phyloP scores from a whole-genome alignment of 1,284 basidiomycete genomes.

The Rhizopogon hawkerae region DNA sequence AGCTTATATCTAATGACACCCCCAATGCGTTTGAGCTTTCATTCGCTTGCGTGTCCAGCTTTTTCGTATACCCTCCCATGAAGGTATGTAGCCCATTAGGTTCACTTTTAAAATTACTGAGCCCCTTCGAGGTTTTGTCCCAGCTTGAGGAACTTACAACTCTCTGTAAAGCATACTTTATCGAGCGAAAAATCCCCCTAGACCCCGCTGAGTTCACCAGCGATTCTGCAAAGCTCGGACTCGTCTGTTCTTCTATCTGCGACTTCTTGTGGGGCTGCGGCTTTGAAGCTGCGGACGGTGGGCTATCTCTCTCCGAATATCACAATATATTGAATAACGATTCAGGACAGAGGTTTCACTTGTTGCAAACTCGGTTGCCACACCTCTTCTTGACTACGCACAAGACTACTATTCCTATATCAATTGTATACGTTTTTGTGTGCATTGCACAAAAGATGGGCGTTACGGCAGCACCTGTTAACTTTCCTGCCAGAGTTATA shows the following conservation, averaged over 20 bases:
- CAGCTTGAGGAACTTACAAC: slow-evolving; percentile 34
- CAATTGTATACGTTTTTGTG: slow-evolving; percentile 52
- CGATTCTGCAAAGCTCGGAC: slow-evolving; percentile 16
- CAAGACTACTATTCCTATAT: slow-evolving; percentile 49
- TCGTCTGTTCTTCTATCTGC: slow-evolving; percentile 37
- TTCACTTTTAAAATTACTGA: not conserved
- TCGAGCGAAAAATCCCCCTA: slow-evolving; percentile 16
- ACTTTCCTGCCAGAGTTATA: slow-evolving; percentile 48
- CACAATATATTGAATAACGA: not conserved
- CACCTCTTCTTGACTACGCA: slow-evolving; percentile 46
- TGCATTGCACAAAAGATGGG: slow-evolving; percentile 44
- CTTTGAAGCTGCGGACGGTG: slow-evolving; percentile 34
- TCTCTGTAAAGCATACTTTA: slow-evolving; percentile 35
- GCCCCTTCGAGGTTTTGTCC: slow-evolving; percentile 27
- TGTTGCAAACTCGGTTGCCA: slow-evolving; percentile 48
- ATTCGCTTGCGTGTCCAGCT: slow-evolving; percentile 46
- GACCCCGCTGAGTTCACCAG: slow-evolving; percentile 22
- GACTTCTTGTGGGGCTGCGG: slow-evolving; percentile 39
- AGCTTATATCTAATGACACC: slow-evolving; percentile 16
- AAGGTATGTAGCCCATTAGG: slow-evolving; percentile 28
- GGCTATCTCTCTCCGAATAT: slow-evolving; percentile 7
- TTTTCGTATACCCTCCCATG: slow-evolving; percentile 39
- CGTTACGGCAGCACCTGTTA: slow-evolving; percentile 43
- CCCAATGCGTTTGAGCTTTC: slow-evolving; percentile 38
- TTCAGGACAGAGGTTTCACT: slow-evolving; percentile 28